These are phyloP conservation scores for Bimuria novae-zelandiae DNA, from an alignment of 2,329 filamentous ascomycete genomes.

Conservation along the genomic window DNA sequence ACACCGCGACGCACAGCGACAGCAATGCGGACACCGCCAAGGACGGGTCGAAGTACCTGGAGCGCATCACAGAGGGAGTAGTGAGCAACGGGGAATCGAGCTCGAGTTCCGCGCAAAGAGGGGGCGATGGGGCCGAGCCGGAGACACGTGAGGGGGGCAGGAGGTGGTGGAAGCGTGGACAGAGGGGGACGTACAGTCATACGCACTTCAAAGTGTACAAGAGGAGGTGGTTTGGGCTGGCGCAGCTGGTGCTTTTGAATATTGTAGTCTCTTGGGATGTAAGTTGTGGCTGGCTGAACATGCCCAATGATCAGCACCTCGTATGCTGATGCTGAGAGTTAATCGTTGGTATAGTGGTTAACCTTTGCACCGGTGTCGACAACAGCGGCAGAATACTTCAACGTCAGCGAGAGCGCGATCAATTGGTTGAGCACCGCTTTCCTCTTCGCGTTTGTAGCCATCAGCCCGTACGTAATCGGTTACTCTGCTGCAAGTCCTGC, in stretches of 20 bases:
- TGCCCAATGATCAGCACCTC: neutral
- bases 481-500: neutral
- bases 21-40: slow-evolving; percentile 21
- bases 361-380: slow-evolving; percentile 85
- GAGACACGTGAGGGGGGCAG: slow-evolving; percentile 1
- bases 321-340: slow-evolving; percentile 7
- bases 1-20: slow-evolving; percentile 15
- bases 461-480: slow-evolving; percentile 63
- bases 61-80: slow-evolving; percentile 2
- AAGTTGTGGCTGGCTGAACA: slow-evolving; percentile 51
- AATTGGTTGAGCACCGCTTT: slow-evolving; percentile 94
- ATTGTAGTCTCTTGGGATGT: slow-evolving; percentile 95
- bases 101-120: slow-evolving; percentile 7
- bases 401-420: slow-evolving; percentile 73
- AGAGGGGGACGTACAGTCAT: slow-evolving; percentile 33
- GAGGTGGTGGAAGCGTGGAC: slow-evolving; percentile 6
- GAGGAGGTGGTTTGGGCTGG: slow-evolving; percentile 84
- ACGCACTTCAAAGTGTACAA: slow-evolving; percentile 67
- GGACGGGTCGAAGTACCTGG: slow-evolving; percentile 12
- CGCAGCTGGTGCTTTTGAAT: slow-evolving; percentile 84
- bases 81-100: neutral
- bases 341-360: slow-evolving; percentile 72
- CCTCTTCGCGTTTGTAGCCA: slow-evolving; percentile 78
- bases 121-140: slow-evolving; percentile 3
- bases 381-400: slow-evolving; percentile 75